These are phyloP conservation scores for Eimeria nieschulzi DNA, from an alignment of 169 alveolate genomes.

Conservation along the genomic window DNA sequence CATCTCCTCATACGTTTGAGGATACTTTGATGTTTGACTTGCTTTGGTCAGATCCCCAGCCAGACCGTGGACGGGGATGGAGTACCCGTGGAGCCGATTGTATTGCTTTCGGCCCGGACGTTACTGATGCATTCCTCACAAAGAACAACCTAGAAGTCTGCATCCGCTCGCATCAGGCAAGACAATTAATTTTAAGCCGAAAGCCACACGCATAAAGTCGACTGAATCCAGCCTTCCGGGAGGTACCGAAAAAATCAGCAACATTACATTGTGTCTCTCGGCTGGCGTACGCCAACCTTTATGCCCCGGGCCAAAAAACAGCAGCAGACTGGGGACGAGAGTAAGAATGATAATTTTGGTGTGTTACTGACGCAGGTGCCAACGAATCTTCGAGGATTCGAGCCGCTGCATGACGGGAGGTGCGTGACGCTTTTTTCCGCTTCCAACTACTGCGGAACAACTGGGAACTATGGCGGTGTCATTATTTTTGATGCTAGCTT, in stretches of 20 bases:
- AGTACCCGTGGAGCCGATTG: constrained; percentile 92
- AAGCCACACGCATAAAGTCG: no score
- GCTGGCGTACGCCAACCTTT: no score
- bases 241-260: background rate
- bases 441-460: constrained; percentile 91
- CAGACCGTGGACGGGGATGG: constrained; percentile 85
- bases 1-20: constrained; percentile 85
- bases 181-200: no score
- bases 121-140: constrained; percentile 88
- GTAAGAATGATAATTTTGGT: background rate
- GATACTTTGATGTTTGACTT: constrained; percentile 91
- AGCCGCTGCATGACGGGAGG: constrained; percentile 89
- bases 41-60: constrained; percentile 93
- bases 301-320: no score
- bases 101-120: constrained; percentile 93
- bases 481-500: constrained; percentile 85
- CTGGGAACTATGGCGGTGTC: constrained; percentile 90
- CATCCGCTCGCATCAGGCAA: constrained; percentile 91
- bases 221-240: background rate
- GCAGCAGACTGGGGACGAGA: no score
- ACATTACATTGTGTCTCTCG: no score
- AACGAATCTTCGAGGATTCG: constrained; percentile 89
- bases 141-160: constrained; percentile 88
- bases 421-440: constrained; percentile 92
- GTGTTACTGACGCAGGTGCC: constrained; percentile 78